Base-by-base conservation (phyloP, 106 monocot species). In the Dioscorea alata region DNA sequence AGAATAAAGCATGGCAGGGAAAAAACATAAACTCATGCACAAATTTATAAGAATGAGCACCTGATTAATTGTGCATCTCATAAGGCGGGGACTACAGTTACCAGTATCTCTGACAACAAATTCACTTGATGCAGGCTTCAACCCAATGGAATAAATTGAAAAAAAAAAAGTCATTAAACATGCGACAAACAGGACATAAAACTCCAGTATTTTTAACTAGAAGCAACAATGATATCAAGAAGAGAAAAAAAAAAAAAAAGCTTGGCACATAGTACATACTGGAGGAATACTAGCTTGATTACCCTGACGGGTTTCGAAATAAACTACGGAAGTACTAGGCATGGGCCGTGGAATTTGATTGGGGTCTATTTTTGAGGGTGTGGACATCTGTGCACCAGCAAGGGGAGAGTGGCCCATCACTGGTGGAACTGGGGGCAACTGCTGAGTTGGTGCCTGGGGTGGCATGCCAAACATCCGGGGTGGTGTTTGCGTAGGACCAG, bases 21-120 rank as follows among this genome's bases (percentile, higher is more conserved):
- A 50, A 33, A 35, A 54, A 73, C 18, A 67, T 1, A 25, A 57
- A 14, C 17, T 22, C 48, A 23, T 32, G 52, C 23, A 28, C 28
- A 28, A 18, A 57, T 21, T 8, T 6, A 16, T 13, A 5, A 57
- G 52, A 48, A 12, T 13, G 63, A 32, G 24, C 70, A 93, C 99
- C 90, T 93, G 99, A 84, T 85, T 84, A 24, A 99, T 74, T n/a
- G 99, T 93, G 66, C 93, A 93, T 58, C 99, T 79, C 93, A 99
- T 99, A 68, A 90, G 64, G 28, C 99, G 82, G 50, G 99, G 99
- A 61, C 99, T 99, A 73, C 93, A 99, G 73, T 99, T 99, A 23
- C 99, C 99, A 73, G 70, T 78, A 73, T 99, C 99, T 69, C 77
- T 81, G 60, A 88, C 93, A 73, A 99, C 70, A 73, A 90, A 99